Base-by-base conservation (phyloP, 2,329 filamentous ascomycete genomes). In the Pseudocercospora vitis region DNA sequence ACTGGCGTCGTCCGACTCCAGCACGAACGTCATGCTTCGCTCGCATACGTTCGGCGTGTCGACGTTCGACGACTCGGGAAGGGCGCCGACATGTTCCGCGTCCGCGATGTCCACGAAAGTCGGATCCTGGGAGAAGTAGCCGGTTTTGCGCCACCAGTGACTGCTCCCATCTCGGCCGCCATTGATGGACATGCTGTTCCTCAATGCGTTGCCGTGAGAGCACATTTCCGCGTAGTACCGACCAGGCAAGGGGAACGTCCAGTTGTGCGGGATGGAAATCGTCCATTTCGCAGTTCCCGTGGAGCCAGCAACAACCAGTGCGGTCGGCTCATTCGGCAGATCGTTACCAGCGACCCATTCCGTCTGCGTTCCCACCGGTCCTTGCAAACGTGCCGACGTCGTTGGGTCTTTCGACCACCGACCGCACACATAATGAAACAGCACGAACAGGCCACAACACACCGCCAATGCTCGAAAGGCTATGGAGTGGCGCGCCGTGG, bases 51-150 rank as follows among this genome's bases (percentile, higher is more conserved):
- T 76, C 52, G 62, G 31, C 19, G 60, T 45, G 12, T 47, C 18
- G 1, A 48, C 50, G 11, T 56, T 54, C 3, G 53, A n/a, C n/a
- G n/a, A 40, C 8, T 57, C 56, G 2, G 64, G 61, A 19, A 92
- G 73, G 12, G 89, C 73, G 0, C 84, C 86, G 31, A 78, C 76
- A 42, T 75, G 72, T 69, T 90, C 82, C 1, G 89, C 89, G 59
- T 91, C 86, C 11, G 76, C 74, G 1, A 94, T 82, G 63, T 95
- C 89, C 45, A 95, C 75, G 63, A 88, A 95, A 58, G 86, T 81
- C 37, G 77, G 76, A 63, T 92, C 87, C 23, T 77, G 71, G 39
- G 81, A 73, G 62, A 88, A 84, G 61, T 87, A 86, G 44, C 72
- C 67, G 28, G 74, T 66, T 59, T 76, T 71, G 37, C 73, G 70